phyloP scores from a whole-genome alignment of 2,329 filamentous ascomycete species.

The Aureobasidium sp. region DNA sequence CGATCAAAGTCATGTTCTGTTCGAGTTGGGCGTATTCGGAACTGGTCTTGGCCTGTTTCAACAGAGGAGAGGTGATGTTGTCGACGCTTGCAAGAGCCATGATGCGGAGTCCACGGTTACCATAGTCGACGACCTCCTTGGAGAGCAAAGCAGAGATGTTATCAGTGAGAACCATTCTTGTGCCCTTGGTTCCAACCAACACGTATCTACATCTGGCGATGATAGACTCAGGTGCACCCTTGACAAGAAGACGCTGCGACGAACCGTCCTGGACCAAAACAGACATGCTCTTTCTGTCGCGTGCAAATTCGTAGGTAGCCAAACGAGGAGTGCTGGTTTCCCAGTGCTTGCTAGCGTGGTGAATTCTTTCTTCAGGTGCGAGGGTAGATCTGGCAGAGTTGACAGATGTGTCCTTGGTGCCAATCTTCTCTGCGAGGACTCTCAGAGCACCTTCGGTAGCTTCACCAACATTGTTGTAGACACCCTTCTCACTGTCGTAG shows the following conservation, averaged over 20 bases:
- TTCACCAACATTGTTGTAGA: slow-evolving; percentile 81
- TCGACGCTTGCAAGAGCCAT: slow-evolving; percentile 87
- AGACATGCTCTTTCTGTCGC: slow-evolving; percentile 98
- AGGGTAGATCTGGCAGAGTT: slow-evolving; percentile 47
- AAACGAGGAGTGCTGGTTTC: slow-evolving; percentile 68
- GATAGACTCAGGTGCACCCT: slow-evolving; percentile 91
- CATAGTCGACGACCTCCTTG: slow-evolving; percentile 80
- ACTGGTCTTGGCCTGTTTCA: slow-evolving; percentile 68
- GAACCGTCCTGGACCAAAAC: slow-evolving; percentile 70
- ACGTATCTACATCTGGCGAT: slow-evolving; percentile 84
- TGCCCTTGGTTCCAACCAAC: slow-evolving; percentile 70
- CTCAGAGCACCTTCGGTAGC: slow-evolving; percentile 91
- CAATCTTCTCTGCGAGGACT: slow-evolving; percentile 88
- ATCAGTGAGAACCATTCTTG: slow-evolving; percentile 64
- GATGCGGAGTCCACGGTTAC: slow-evolving; percentile 85
- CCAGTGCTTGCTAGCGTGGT: slow-evolving; percentile 79
- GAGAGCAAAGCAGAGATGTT: slow-evolving; percentile 64
- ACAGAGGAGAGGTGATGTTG: slow-evolving; percentile 61
- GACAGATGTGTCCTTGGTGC: slow-evolving; percentile 61
- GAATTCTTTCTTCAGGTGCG: slow-evolving; percentile 55
- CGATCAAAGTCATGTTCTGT: slow-evolving; percentile 88
- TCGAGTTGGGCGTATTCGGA: slow-evolving; percentile 80
- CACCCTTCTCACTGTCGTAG: slow-evolving; percentile 68
- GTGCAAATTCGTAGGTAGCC: slow-evolving; percentile 92
- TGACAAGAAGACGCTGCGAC: slow-evolving; percentile 79